Evolutionary conservation across 805 yeast genomes (phyloP), one percentile per base, ranked within the genome.

Genomic region (Pichia pseudocactophila): DNA sequence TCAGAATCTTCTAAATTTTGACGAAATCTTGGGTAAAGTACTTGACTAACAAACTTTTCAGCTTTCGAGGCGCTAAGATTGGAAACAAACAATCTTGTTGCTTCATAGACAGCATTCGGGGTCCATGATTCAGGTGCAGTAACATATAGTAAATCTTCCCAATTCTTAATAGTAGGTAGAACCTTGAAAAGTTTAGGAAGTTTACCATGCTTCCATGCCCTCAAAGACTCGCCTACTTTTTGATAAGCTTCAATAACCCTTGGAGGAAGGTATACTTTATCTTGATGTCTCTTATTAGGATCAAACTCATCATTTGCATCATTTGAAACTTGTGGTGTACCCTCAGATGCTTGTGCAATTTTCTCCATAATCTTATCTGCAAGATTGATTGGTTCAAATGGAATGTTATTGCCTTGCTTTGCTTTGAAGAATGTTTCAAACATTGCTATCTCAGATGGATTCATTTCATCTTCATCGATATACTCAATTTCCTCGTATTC

Each of bases 161-260:
- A 92, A 64, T 90, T 90, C 53, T 75, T 82, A 50, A 92, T 72
- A 3, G 95, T 75, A 30, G 99, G 99, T 43, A 94, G 74, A 39
- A 92, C 95, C 59, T 92, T 92, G 70, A 92, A 92, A 28, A 94
- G 74, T 56, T 90, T 89, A n/a, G 98, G 98, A 41, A 92, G 71
- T 63, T 89, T 89, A 39, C 98, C 99, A 56, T 92, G 95, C 32
- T 89, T 82, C 77, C 94, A 92, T 4, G 94, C 78, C 17, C 87
- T 73, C 46, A 92, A 69, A 40, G 90, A 80, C 51, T 79, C 80
- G 8, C 97, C 97, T 36, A 92, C 90, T 57, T 86, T 86, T 37
- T 86, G 81, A 61, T 90, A 92, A 1, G 96, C 97, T 50, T 84
- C 88, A 55, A 92, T 88, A 43, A 92, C 97, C 61, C 92, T 89